Conservation (phyloP, 345 rosid genomes). For the Heritiera fomes region DNA sequence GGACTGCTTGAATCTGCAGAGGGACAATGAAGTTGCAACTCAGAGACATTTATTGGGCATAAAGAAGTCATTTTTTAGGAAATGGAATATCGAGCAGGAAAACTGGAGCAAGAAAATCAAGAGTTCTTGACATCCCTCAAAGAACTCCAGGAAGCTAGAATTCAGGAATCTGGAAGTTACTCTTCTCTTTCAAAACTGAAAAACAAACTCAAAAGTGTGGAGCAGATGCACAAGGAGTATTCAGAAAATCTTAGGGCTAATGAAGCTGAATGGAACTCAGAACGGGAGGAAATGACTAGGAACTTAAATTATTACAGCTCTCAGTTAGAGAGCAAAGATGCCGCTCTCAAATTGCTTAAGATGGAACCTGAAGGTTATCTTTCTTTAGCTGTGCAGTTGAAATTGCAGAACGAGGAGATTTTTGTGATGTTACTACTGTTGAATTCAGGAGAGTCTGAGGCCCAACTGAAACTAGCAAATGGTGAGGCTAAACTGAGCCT, state of each 20-base stretch:
- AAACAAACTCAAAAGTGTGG: constrained; percentile 62
- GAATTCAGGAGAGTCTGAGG: constrained; percentile 58
- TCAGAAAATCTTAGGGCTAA: constrained; percentile 56
- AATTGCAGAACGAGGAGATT: constrained; percentile 66
- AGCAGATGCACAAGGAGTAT: constrained; percentile 64
- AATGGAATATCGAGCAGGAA: constrained; percentile 57
- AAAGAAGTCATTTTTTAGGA: constrained; percentile 62
- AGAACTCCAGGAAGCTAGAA: constrained; percentile 72
- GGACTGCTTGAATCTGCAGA: constrained; percentile 50
- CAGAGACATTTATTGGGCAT: constrained; percentile 61
- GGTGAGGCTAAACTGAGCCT: constrained; percentile 32
- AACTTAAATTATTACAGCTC: constrained; percentile 46
- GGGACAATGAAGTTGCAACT: constrained; percentile 73
- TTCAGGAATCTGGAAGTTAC: constrained; percentile 54
- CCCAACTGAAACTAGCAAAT: constrained; percentile 45
- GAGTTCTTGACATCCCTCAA: constrained; percentile 60
- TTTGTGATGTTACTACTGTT: constrained; percentile 58
- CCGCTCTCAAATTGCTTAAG: constrained; percentile 39
- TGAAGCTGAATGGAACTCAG: constrained; percentile 76
- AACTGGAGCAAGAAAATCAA: constrained; percentile 62
- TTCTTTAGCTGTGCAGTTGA: constrained; percentile 46
- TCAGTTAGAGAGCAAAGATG: constrained; percentile 49
- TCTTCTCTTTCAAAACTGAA: constrained; percentile 59
- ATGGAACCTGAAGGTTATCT: constrained; percentile 51
- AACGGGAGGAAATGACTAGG: constrained; percentile 44